phyloP scores from a whole-genome alignment of 805 yeast genomes.

The Wickerhamiella azymoides region DNA sequence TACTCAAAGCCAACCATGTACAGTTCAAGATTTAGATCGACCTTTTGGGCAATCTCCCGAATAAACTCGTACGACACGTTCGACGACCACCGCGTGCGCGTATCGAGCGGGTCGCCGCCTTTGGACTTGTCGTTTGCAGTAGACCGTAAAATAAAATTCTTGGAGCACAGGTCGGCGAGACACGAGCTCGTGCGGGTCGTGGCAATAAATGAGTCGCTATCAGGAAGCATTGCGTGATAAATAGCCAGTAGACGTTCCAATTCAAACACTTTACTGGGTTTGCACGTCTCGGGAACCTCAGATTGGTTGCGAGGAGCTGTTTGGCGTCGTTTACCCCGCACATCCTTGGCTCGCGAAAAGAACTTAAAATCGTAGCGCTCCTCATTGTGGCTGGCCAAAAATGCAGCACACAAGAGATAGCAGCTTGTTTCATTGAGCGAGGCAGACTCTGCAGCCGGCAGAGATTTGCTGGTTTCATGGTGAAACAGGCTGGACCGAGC shows the following conservation, averaged over 20 bases:
- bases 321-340: constrained; percentile 28
- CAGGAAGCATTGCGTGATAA: constrained; percentile 50
- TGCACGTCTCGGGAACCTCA: constrained; percentile 43
- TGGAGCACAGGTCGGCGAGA: constrained; percentile 43
- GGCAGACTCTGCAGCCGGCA: background rate
- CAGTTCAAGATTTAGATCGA: constrained; percentile 51
- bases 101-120: constrained; percentile 42
- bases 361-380: constrained; percentile 52
- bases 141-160: constrained; percentile 34
- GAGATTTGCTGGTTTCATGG: constrained; percentile 8
- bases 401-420: constrained; percentile 66
- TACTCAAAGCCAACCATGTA: constrained; percentile 28
- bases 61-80: constrained; percentile 58
- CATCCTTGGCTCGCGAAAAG: constrained; percentile 50
- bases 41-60: constrained; percentile 44
- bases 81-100: constrained; percentile 65
- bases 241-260: constrained; percentile 73
- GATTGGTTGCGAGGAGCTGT: constrained; percentile 32
- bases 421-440: background rate
- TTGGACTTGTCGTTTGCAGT: background rate
- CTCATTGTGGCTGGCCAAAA: constrained; percentile 65
- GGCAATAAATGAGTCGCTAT: constrained; percentile 27
- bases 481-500: constrained; percentile 19
- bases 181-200: constrained; percentile 31
- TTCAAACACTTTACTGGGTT: constrained; percentile 62